phyloP scores from a whole-genome alignment of 805 yeast genomes.

The Wickerhamomyces subpelliculosus region DNA sequence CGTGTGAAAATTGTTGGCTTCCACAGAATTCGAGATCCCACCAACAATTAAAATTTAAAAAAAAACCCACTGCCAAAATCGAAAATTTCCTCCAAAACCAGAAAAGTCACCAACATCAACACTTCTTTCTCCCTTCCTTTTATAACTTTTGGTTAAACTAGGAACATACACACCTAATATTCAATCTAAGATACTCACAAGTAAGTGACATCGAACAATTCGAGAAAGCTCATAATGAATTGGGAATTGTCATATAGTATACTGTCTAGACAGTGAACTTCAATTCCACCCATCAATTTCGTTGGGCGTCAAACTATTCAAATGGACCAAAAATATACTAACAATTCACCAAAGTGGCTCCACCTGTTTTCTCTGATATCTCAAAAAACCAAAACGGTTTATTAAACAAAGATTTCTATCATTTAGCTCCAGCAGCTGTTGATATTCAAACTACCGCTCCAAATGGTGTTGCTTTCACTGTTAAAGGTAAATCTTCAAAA shows the following conservation, averaged over 20 bases:
- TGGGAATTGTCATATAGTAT: no score
- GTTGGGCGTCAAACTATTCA: no score
- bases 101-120: no score
- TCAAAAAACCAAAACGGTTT: slow-evolving; percentile 89
- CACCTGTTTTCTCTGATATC: slow-evolving; percentile 89
- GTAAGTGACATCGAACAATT: no score
- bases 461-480: slow-evolving; percentile 91
- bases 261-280: no score
- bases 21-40: neutral
- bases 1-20: no score
- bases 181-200: neutral
- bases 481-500: slow-evolving; percentile 81
- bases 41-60: neutral
- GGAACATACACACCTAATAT: neutral
- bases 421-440: slow-evolving; percentile 77
- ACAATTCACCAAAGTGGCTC: slow-evolving; percentile 42
- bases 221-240: no score
- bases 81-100: no score
- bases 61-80: no score
- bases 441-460: slow-evolving; percentile 92
- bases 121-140: neutral
- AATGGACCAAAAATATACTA: no score
- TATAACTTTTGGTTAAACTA: neutral
- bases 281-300: neutral
- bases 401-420: slow-evolving; percentile 89